Evolutionary conservation across 2,329 filamentous ascomycete species (phyloP).

Genomic region (Aureobasidium sp.): DNA sequence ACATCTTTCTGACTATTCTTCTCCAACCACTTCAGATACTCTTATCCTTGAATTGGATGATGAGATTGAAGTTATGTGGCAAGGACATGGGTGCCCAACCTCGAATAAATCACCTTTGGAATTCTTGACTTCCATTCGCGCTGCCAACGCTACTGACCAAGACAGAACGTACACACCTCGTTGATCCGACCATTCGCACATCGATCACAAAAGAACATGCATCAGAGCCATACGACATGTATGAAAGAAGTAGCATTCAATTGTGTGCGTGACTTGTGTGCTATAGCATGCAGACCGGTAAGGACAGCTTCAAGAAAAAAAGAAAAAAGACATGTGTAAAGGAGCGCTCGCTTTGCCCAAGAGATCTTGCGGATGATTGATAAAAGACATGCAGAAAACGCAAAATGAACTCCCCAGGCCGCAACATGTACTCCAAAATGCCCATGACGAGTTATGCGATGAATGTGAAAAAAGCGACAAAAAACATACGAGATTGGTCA

Average conservation of each 20-base stretch:
- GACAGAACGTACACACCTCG: too few species aligned
- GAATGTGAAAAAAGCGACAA: background rate
- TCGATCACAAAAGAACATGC: background rate
- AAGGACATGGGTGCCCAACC: too few species aligned
- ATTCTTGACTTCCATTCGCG: too few species aligned
- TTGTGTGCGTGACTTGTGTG: background rate
- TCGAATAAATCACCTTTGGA: too few species aligned
- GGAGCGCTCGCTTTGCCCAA: conserved; percentile 13
- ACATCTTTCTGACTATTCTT: too few species aligned
- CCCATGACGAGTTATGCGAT: conserved; percentile 1
- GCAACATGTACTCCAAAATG: conserved; percentile 14
- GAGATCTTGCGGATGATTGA: conserved; percentile 3
- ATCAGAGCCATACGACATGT: too few species aligned
- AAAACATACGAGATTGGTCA: conserved; percentile 12
- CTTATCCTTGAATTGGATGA: too few species aligned
- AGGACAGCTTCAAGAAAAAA: too few species aligned
- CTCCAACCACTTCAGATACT: too few species aligned
- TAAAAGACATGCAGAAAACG: background rate
- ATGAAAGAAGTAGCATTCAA: conserved; percentile 3
- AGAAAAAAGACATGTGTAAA: background rate
- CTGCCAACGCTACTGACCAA: too few species aligned
- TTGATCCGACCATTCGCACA: too few species aligned
- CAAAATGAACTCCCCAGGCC: background rate
- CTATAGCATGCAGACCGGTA: conserved; percentile 8
- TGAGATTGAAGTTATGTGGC: too few species aligned